Base-by-base conservation (phyloP, 805 yeast genomes). In the Sugiyamaella lignohabitans region DNA sequence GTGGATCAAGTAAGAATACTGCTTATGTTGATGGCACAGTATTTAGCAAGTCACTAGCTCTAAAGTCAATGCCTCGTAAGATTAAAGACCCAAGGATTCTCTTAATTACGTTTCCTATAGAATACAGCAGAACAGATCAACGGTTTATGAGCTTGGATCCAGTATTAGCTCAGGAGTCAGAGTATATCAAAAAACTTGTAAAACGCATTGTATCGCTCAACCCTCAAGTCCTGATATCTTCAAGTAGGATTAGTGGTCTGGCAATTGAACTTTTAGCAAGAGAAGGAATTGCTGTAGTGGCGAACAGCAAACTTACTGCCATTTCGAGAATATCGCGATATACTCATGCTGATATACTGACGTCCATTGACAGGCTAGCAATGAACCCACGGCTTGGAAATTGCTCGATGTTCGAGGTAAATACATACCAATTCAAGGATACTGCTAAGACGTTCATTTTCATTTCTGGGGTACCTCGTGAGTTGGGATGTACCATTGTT, bases 41-140 rank as follows among this genome's bases (percentile, higher is more conserved):
- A 2, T 87, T 89, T 63, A 84, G 97, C 0, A 87, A 88, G 54
- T 78, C 81, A 16, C 69, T 89, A 38, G 95, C 96, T 2, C 70
- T 85, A 34, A 86, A 82, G 58, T 62, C 75, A 1, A 94, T 93
- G 98, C 77, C 87, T 0, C 63, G 77, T 4, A 59, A 62, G 20
- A 70, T 94, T 5, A 57, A 60, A 0, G 72, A 76, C 43, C 98
- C 99, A 0, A 75, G 80, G 46, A 84, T 93, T 35, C 79, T 91
- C 49, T 70, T 94, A 16, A 73, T 93, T 4, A 82, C 88, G 72
- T 93, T 93, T 58, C 96, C 97, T 0, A 67, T 93, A 21, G 98
- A 89, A 59, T 93, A 87, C 55, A 71, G 80, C 49, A 79, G 82
- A 50, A 80, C 78, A 36, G 57, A 52, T 2, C 87, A 84, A 53